Percentiles rank a stretch among this genome's conserved stretches.
Conservation (phyloP, 768 basidiomycete genomes). For the Lactarius evosmus region DNA sequence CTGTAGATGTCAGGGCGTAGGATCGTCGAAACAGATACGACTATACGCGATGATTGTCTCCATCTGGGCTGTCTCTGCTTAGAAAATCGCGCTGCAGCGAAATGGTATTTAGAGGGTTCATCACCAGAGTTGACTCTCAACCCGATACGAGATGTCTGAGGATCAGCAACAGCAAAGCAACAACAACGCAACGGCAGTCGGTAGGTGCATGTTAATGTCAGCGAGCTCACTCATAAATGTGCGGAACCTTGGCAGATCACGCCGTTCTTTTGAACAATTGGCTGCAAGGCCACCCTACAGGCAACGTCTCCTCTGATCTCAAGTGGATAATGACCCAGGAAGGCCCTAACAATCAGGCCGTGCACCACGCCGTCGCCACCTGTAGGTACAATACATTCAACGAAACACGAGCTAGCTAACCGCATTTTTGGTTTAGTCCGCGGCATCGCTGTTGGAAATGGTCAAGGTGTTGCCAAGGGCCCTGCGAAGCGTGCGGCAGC, state of each 20-base stretch:
- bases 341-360: background rate
- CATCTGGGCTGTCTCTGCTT: background rate
- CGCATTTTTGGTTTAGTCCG: background rate
- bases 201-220: background rate
- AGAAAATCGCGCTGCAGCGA: background rate
- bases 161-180: too few relatives aligned
- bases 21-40: slow-evolving; percentile 1
- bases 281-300: background rate
- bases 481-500: slow-evolving; percentile 1
- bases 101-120: slow-evolving; percentile 13
- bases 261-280: background rate
- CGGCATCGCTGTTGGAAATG: background rate
- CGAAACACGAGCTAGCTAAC: background rate
- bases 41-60: background rate
- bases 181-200: background rate
- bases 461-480: background rate
- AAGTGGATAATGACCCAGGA: background rate
- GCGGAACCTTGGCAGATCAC: background rate
- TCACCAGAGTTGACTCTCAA: background rate
- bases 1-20: slow-evolving; percentile 13
- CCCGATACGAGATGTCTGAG: background rate
- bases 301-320: background rate
- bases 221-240: background rate
- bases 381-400: slow-evolving; percentile 1
- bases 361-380: background rate